Evolutionary conservation across 2,329 filamentous ascomycete genomes (phyloP).

Genomic region (Rutstroemia sp.): DNA sequence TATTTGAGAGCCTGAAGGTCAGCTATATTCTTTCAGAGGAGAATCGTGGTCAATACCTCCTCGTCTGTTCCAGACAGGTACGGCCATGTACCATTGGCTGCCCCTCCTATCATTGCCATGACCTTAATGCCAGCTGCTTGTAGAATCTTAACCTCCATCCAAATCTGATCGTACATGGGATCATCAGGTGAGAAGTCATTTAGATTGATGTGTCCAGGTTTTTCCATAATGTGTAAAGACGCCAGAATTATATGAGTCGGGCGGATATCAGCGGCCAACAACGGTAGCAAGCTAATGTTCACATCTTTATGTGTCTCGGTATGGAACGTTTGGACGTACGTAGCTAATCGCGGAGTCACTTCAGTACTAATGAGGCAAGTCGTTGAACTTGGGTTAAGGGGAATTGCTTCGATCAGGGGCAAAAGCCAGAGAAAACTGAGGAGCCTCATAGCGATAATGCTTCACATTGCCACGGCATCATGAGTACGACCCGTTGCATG

Average conservation of each 20-base stretch:
- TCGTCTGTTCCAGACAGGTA: conserved; percentile 32
- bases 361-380: background rate
- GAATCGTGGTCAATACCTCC: background rate
- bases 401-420: conserved; percentile 5
- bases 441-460: background rate
- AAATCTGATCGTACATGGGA: conserved; percentile 11
- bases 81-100: conserved; percentile 21
- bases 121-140: conserved; percentile 11
- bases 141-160: conserved; percentile 8
- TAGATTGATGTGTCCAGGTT: conserved; percentile 6
- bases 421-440: background rate
- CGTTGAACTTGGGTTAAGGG: background rate
- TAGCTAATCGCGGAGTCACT: conserved; percentile 2
- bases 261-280: background rate
- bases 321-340: conserved; percentile 9
- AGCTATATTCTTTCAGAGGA: background rate
- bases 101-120: conserved; percentile 14
- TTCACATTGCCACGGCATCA: background rate
- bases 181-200: conserved; percentile 10
- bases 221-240: conserved; percentile 1
- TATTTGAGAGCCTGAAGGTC: conserved; percentile 15
- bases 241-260: conserved; percentile 9
- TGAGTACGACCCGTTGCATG: background rate
- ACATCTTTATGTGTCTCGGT: background rate
- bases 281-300: conserved; percentile 9